A percentile compares a stretch with the other conserved stretches of the same genome.
These are phyloP conservation scores for Pseudozyma tsukubaensis DNA, from an alignment of 1,284 basidiomycete species.

Conservation along the genomic window DNA sequence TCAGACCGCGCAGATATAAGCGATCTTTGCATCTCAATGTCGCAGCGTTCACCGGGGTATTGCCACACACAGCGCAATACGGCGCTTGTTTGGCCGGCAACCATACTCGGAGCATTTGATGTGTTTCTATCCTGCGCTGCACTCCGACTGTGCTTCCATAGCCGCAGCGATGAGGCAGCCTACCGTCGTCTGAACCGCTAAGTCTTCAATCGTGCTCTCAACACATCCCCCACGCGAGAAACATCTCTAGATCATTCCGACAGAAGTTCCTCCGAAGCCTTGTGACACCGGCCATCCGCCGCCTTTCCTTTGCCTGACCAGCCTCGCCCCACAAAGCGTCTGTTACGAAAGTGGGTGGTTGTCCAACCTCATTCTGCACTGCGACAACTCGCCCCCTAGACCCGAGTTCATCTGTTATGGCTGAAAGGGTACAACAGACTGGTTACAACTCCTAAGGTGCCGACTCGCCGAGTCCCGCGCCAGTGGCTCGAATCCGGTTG, in stretches of 20 bases:
- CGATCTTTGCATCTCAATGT: no score
- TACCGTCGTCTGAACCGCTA: neutral
- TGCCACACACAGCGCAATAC: no score
- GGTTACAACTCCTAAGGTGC: neutral
- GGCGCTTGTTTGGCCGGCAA: constrained; percentile 1
- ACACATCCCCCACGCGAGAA: neutral
- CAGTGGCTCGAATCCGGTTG: neutral
- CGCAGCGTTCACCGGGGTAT: no score
- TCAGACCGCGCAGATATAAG: no score
- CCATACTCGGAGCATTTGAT: neutral
- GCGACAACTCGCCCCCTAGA: neutral
- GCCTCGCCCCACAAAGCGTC: neutral
- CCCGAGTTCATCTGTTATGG: neutral
- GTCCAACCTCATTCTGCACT: neutral
- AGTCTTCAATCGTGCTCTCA: neutral
- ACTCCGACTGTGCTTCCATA: neutral
- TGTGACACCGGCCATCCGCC: neutral
- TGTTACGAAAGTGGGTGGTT: constrained; percentile 3
- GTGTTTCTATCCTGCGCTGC: neutral
- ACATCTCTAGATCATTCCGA: neutral
- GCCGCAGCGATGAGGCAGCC: no score
- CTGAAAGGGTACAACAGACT: no score
- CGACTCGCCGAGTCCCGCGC: neutral
- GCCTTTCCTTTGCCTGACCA: neutral
- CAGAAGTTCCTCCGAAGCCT: constrained; percentile 8